Base-by-base conservation (phyloP, 2,329 filamentous ascomycete species). In the Penicillium sp. region DNA sequence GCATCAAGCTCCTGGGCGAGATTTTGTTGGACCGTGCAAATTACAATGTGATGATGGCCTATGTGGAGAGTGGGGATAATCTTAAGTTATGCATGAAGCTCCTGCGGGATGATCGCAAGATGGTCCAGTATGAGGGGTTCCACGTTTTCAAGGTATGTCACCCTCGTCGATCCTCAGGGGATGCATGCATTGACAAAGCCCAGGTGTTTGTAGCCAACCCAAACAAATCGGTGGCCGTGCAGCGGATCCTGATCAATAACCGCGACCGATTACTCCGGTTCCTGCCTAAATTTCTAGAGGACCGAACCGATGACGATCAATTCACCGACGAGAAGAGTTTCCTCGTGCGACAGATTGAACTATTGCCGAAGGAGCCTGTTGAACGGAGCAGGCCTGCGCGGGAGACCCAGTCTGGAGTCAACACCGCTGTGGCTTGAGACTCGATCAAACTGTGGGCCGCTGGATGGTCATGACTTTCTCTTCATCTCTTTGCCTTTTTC, bases 121-220 rank as follows among this genome's bases (percentile, higher is more conserved):
- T 99, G 93, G 95, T 99, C 60, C 95, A 98, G 76, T 99, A 99
- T 73, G 95, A 99, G 75, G 95, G 93, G 8, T 99, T 99, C 74
- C 95, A 99, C 73, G 93, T 99, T 43, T 99, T 99, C 84, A 99
- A 99, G 81, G 84, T 86, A 69, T 59, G 66, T 58, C 27, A 26
- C 29, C 24, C 39, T 49, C 50, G 52, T 14, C 13, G 44, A 41
- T 33, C 35, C 24, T 21, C 11, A 33, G 11, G 1, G 16, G 26
- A 16, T 50, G 53, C n/a, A 51, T 45, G 33, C 51, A 56, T 61
- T 72, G 52, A 73, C 63, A 22, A 52, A 27, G 24, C 24, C 29
- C 64, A 86, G 84, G 93, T 99, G 61, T 99, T 99, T 76, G 95
- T 98, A 53, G 95, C 95, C 58, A 99, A 99, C 73, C 95, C 95